Conservation (phyloP, 306 rosid species). For the Sechiopsis laciniata region DNA sequence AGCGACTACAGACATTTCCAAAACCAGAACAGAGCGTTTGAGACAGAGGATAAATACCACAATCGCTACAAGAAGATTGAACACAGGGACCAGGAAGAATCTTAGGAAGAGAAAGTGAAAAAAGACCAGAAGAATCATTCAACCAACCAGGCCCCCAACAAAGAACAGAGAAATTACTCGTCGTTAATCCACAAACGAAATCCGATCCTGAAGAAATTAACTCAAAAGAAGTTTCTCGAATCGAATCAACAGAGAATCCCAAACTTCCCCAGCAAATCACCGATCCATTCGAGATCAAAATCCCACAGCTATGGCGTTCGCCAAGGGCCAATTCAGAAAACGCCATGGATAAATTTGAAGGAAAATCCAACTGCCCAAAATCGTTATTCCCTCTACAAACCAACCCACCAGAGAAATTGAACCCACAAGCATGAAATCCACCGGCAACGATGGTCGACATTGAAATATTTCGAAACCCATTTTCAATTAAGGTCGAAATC, state of each 20-base stretch:
- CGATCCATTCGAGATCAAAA: constrained; percentile 36
- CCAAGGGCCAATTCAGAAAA: constrained; percentile 53
- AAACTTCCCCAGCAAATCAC: constrained; percentile 77
- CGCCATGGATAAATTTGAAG: constrained; percentile 36
- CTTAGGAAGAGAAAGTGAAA: constrained; percentile 34
- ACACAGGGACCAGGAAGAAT: constrained; percentile 91
- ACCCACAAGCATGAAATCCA: constrained; percentile 61
- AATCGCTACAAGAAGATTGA: constrained; percentile 44
- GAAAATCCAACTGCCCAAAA: constrained; percentile 49
- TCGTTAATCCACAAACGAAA: constrained; percentile 66
- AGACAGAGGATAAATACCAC: constrained; percentile 46
- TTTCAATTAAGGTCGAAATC: constrained; percentile 31
- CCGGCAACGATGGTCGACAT: constrained; percentile 60
- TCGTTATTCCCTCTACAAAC: constrained; percentile 51
- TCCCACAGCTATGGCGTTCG: constrained; percentile 58
- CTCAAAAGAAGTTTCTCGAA: constrained; percentile 39
- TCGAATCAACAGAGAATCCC: constrained; percentile 27
- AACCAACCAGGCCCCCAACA: constrained; percentile 93
- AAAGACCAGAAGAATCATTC: constrained; percentile 21
- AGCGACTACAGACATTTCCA: constrained; percentile 49
- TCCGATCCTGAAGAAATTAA: constrained; percentile 57
- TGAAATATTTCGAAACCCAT: constrained; percentile 40
- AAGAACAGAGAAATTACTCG: constrained; percentile 38
- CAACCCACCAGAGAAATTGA: constrained; percentile 49
- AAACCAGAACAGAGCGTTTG: constrained; percentile 44